Base-by-base conservation (phyloP, 139 green algal genomes). In the Micromonas pusilla region DNA sequence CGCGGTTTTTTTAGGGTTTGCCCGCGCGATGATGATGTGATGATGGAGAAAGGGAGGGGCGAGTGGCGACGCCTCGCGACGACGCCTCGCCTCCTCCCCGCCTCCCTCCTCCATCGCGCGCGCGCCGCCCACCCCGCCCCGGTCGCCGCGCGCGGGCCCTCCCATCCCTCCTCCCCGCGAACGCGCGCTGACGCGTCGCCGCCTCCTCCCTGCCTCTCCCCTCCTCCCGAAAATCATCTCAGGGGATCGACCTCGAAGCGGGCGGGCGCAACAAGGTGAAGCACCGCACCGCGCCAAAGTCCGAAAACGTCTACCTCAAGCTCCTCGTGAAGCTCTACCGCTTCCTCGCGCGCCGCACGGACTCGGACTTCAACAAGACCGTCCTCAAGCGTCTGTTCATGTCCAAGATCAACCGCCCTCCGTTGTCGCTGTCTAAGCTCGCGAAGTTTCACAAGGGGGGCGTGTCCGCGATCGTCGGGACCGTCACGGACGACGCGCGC, bases 301-400 rank as follows among this genome's bases (percentile, higher is more conserved):
- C 85, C 76, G 86, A 98, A 60, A 98, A 99, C 92, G 92, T 97
- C n/a, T 99, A 99, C 86, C 80, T 98, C 13, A 94, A 96, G 87
- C 89, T 99, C 34, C 87, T 99, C 36, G 94, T 99, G n/a, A 98
- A 99, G 95, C 89, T 99, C 20, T 99, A 98, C 88, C 86, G 87
- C 76, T 99, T 98, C 90, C 88, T 99, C 67, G 93, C 89, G 36
- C 86, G 96, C 79, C 88, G 96, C 30, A 97, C 94, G 60, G 92
- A 96, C 13, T 88, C 82, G 86, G 90, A 94, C 53, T 99, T 99
- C 90, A 99, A 99, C 90, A 89, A 93, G 85, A 91, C 97, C n/a
- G 89, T 99, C 37, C 87, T 98, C 30, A 97, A 97, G 87, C 84
- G 95, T 36, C 80, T 99, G 83, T 97, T 97, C 78, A 95, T 96